Evolutionary conservation across 1,284 basidiomycete genomes (phyloP).

Genomic region (Papiliotrema fonsecae): DNA sequence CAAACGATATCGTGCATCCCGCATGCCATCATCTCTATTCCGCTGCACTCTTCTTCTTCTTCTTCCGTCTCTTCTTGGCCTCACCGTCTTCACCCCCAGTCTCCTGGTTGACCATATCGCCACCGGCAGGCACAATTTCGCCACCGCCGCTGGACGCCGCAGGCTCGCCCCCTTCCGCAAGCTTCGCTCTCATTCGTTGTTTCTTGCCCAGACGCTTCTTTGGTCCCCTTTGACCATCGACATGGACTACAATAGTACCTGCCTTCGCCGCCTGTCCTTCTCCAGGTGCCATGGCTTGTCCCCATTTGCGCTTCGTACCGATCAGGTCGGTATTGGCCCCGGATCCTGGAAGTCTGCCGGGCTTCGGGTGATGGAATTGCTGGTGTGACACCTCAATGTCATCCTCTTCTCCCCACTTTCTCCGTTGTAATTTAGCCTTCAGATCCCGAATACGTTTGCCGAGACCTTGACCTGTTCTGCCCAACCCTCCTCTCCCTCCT

Average conservation of each 20-base stretch:
- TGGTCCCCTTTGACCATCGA: slow-evolving; percentile 17
- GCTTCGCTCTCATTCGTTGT: slow-evolving; percentile 10
- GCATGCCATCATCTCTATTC: too few species aligned
- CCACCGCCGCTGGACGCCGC: neutral
- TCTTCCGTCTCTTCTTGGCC: slow-evolving; percentile 11
- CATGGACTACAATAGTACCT: slow-evolving; percentile 3
- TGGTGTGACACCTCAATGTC: slow-evolving; percentile 3
- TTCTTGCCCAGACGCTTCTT: slow-evolving; percentile 22
- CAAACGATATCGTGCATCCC: too few species aligned
- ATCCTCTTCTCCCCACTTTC: slow-evolving; percentile 51
- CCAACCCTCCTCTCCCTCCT: slow-evolving; percentile 52
- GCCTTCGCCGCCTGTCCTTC: slow-evolving; percentile 10
- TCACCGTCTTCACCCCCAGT: slow-evolving; percentile 10
- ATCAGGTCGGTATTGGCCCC: slow-evolving; percentile 5
- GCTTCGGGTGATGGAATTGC: too few species aligned
- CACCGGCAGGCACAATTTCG: neutral
- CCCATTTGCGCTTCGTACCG: slow-evolving; percentile 6
- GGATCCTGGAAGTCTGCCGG: slow-evolving; percentile 5
- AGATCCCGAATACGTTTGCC: slow-evolving; percentile 69
- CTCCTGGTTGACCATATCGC: neutral
- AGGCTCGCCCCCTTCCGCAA: neutral
- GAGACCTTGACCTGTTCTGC: slow-evolving; percentile 58
- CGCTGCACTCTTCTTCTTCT: slow-evolving; percentile 1
- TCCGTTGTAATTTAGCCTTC: slow-evolving; percentile 55
- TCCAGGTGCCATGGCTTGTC: slow-evolving; percentile 1